These are phyloP conservation scores for Mycena epipterygia DNA, from an alignment of 768 basidiomycete genomes.

Conservation along the genomic window DNA sequence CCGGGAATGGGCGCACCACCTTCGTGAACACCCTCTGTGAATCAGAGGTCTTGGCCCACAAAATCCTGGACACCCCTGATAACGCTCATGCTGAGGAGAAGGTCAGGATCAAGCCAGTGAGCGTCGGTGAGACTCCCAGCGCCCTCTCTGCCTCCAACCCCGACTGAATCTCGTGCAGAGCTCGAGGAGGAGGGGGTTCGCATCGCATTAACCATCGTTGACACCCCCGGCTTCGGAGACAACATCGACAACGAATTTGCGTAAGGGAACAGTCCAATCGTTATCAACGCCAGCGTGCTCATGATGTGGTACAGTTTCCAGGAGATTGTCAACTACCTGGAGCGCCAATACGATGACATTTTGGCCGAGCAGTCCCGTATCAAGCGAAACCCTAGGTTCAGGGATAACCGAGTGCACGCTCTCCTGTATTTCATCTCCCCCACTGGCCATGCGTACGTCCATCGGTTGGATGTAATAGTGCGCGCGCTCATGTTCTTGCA, in stretches of 20 bases:
- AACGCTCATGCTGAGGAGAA: conserved; percentile 83
- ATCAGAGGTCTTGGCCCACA: conserved; percentile 79
- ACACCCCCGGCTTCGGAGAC: conserved; percentile 94
- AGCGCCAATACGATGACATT: conserved; percentile 94
- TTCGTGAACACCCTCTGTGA: conserved; percentile 96
- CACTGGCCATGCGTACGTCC: conserved; percentile 84
- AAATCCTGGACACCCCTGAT: conserved; percentile 72
- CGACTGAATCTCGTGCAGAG: conserved; percentile 58
- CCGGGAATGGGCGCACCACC: conserved; percentile 89
- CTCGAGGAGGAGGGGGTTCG: conserved; percentile 93
- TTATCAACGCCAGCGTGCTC: conserved; percentile 2
- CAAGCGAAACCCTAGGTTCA: conserved; percentile 93
- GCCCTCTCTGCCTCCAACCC: background rate
- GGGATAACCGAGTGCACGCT: conserved; percentile 90
- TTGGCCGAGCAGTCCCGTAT: conserved; percentile 90
- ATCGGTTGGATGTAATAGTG: background rate
- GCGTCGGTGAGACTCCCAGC: conserved; percentile 70
- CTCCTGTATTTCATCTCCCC: conserved; percentile 93
- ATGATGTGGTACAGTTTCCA: conserved; percentile 70
- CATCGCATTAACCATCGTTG: conserved; percentile 91
- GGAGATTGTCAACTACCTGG: conserved; percentile 89
- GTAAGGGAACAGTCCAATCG: conserved; percentile 58
- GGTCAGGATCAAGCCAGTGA: conserved; percentile 85
- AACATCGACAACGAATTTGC: conserved; percentile 91
- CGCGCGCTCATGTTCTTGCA: conserved; percentile 40